phyloP scores from a whole-genome alignment of 208 protist species.

The Acanthamoeba healyi region DNA sequence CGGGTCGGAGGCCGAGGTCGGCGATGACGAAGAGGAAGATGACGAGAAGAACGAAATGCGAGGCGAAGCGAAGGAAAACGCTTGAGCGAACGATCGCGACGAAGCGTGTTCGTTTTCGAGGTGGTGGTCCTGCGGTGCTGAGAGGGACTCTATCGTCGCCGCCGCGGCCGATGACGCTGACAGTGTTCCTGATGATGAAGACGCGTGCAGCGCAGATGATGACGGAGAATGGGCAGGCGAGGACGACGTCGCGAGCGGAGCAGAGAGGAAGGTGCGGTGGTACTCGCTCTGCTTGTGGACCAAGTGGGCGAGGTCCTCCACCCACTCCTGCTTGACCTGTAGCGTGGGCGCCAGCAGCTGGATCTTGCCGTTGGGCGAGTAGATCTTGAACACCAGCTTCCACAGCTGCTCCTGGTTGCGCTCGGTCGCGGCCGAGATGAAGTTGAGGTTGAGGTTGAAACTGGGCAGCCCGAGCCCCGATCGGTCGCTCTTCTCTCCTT shows the following conservation, averaged over 20 bases:
- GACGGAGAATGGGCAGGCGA: neutral
- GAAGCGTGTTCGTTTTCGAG: neutral
- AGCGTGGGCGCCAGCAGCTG: conserved; percentile 37
- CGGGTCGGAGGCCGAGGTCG: neutral
- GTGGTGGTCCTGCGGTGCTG: neutral
- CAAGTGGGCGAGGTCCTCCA: conserved; percentile 24
- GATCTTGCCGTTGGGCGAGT: conserved; percentile 40
- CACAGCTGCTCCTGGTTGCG: conserved; percentile 2
- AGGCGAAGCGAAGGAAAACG: neutral
- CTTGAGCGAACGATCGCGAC: neutral
- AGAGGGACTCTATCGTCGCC: neutral
- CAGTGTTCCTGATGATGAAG: neutral
- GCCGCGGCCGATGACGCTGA: neutral
- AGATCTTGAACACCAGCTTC: conserved; percentile 42
- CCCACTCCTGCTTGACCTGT: conserved; percentile 40
- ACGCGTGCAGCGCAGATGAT: neutral
- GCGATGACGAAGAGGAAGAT: neutral
- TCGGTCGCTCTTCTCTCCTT: neutral
- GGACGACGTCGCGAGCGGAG: neutral
- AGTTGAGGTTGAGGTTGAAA: conserved; percentile 16
- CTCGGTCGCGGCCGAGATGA: neutral
- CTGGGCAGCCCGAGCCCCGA: neutral
- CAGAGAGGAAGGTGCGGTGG: neutral
- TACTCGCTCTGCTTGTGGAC: conserved; percentile 28
- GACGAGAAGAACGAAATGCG: neutral